A percentile compares a stretch with the other conserved stretches of the same genome.
Evolutionary conservation across 352 stramenopile genomes (phyloP).

Genomic region (Hyaloperonospora brassicae): DNA sequence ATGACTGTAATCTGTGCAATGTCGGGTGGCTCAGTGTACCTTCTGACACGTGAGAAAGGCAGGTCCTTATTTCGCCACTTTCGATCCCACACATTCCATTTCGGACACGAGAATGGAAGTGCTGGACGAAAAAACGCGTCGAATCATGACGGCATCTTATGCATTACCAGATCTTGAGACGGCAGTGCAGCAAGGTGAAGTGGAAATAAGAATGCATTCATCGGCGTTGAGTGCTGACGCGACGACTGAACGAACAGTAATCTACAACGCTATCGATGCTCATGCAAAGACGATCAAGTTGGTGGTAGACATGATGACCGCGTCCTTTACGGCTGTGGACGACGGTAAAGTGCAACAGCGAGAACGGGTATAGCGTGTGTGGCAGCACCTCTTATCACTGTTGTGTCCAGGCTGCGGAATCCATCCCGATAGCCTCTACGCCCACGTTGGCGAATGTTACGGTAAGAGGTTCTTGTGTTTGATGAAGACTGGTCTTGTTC

Average conservation of each 20-base stretch:
- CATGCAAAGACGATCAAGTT: slow-evolving; percentile 39
- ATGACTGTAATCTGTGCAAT: no score
- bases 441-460: slow-evolving; percentile 37
- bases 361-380: not conserved
- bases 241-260: slow-evolving; percentile 23
- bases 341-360: slow-evolving; percentile 37
- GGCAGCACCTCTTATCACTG: not conserved
- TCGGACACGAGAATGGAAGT: slow-evolving; percentile 14
- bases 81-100: not conserved
- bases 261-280: slow-evolving; percentile 73
- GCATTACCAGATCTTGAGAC: slow-evolving; percentile 45
- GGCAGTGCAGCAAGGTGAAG: slow-evolving; percentile 58
- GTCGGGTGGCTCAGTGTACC: not conserved
- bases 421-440: slow-evolving; percentile 34
- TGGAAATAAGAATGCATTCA: not conserved
- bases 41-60: slow-evolving; percentile 20
- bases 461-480: slow-evolving; percentile 19
- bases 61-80: slow-evolving; percentile 3
- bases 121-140: slow-evolving; percentile 31
- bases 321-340: slow-evolving; percentile 57
- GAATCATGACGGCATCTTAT: slow-evolving; percentile 51
- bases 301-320: slow-evolving; percentile 30
- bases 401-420: slow-evolving; percentile 55
- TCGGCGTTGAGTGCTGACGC: no score
- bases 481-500: not conserved